Base-by-base conservation (phyloP, 1,284 basidiomycete genomes). In the Ganoderma leucocontextum region DNA sequence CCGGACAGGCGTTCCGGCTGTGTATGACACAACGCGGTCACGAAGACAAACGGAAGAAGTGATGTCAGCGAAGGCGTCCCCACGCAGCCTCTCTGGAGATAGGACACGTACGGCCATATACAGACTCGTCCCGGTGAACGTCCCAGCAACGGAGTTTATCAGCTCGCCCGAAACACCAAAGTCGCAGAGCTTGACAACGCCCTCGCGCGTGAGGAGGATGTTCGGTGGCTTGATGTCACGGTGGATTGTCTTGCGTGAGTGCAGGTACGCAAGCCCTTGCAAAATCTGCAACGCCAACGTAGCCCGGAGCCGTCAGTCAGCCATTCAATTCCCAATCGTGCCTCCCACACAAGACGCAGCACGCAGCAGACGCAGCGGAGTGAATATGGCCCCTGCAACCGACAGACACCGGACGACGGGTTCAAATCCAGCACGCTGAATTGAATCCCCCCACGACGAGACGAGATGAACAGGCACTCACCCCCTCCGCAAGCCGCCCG, bases 201-300 rank as follows among this genome's bases (percentile, higher is more conserved):
- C 97, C 73, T 93, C 86, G 44, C 88, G 85, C 1, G 96, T 95
- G 59, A 99, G 85, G 60, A 99, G 88, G 71, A 99, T 92, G 80
- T 99, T 99, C 36, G 95, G 95, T 12, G 97, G 97, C 78, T 99
- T 99, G 84, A 99, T 98, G 80, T 99, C 97, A 69, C 98, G 87
- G 80, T 99, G 98, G 73, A 99, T 98, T 66, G 97, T 97, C 79
- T 90, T 92, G 78, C 91, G 90, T 64, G 91, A 87, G 81, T 99
- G 96, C 47, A 99, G 87, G 81, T 99, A 99, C 41, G 91, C 90
- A 55, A 99, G 88, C 9, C 98, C 98, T 79, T 94, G 91, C 52
- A 99, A 82, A 62, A 98, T 88, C 92, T 96, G 78, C 49, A 58
- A 35, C 49, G 47, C 61, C 13, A 59, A 66, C 41, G 52, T 47